Evolutionary conservation across 2,329 filamentous ascomycete species (phyloP).

Genomic region (Colletotrichum eleusines): DNA sequence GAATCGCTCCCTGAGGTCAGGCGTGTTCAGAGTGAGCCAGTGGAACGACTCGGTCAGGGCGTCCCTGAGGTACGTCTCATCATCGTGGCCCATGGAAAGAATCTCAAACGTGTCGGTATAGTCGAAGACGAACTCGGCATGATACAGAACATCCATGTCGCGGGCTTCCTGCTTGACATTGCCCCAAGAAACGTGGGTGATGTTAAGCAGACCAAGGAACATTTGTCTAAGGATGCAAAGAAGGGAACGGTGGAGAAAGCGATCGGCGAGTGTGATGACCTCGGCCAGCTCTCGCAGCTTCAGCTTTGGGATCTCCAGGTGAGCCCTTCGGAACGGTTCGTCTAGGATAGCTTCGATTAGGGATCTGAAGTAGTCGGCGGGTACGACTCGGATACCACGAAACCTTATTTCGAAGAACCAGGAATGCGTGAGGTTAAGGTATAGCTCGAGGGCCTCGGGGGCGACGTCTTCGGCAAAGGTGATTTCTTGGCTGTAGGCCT

Average conservation of each 20-base stretch:
- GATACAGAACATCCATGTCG: constrained; percentile 5
- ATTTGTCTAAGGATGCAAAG: constrained; percentile 27
- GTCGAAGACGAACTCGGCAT: constrained; percentile 28
- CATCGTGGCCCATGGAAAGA: constrained; percentile 19
- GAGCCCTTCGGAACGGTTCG: background rate
- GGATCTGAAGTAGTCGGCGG: background rate
- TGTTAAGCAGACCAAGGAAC: constrained; percentile 25
- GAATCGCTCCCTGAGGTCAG: constrained; percentile 1
- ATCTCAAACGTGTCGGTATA: constrained; percentile 20
- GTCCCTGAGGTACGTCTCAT: constrained; percentile 28
- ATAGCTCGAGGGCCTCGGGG: constrained; percentile 15
- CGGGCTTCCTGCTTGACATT: constrained; percentile 5
- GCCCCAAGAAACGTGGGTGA: constrained; percentile 15
- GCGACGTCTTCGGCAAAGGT: constrained; percentile 12
- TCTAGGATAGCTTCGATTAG: background rate
- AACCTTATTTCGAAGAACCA: constrained; percentile 40
- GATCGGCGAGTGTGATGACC: constrained; percentile 17
- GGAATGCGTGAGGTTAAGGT: constrained; percentile 26
- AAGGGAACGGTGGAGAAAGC: constrained; percentile 35
- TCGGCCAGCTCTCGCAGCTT: constrained; percentile 14
- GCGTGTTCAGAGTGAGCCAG: constrained; percentile 14
- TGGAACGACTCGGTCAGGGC: constrained; percentile 33
- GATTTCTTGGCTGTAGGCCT: constrained; percentile 20
- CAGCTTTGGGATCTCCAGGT: constrained; percentile 21
- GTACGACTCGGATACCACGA: constrained; percentile 22